Evolutionary conservation across 345 rosid genomes (phyloP), one percentile per base, ranked within the genome.

Genomic region (Arabidopsis suecica): DNA sequence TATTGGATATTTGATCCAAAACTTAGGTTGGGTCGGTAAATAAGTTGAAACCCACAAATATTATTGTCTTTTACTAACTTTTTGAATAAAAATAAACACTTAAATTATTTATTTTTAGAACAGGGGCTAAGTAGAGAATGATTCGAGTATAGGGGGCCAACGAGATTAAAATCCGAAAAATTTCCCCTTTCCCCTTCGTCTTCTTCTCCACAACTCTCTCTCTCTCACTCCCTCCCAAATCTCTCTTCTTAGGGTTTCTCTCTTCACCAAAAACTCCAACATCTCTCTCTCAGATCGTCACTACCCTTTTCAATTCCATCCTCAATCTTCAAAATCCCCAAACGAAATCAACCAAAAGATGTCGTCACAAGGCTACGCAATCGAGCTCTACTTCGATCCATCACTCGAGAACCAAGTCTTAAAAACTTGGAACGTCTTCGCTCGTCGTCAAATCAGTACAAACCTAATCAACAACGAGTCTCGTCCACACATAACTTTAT

Each of bases 371-470:
- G 91, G 90, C 9, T 90, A 82, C 79, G 88, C 97, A 54, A 88
- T 95, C 82, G 97, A 95, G 83, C 97, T 95, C 55, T 95, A 90
- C 59, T 92, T 95, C 82, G 99, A 95, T 61, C 95, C 97, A 0
- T 89, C 97, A 1, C 90, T 92, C 3, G 99, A 95, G 74, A 95
- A 95, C 82, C 99, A 95, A 83, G 93, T 90, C 54, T 76, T 90
- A 73, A 92, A 95, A 85, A 89, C 97, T 47, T 92, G 97, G 97
- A 95, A 95, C 78, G 97, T 95, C 65, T 84, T 95, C 53, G 99
- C 99, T 50, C 97, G 96, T 66, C 99, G 97, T 36, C 97, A 95
- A 79, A 89, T 92, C 86, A 92, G 97, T 60, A 87, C 92, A 51
- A 91, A 90, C 28, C 84, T 92, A 74, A 92, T 95, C 73, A 96